Percentiles rank a stretch among this genome's conserved stretches.
phyloP scores from a whole-genome alignment of 768 basidiomycete species.

The Leccinum pellstonianum region DNA sequence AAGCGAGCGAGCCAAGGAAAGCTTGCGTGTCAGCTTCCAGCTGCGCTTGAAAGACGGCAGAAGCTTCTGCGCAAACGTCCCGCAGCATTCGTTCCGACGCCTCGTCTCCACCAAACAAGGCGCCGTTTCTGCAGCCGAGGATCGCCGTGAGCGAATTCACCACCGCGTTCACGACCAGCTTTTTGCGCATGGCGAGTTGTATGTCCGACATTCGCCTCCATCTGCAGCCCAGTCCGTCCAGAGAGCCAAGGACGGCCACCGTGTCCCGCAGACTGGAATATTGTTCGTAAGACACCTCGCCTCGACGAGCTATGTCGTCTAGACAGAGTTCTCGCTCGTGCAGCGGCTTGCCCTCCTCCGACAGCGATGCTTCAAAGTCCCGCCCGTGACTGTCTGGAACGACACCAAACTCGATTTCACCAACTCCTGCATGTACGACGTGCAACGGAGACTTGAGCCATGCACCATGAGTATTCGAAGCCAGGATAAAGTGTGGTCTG shows the following conservation, averaged over 20 bases:
- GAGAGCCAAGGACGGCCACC: conserved; percentile 57
- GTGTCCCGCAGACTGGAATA: conserved; percentile 69
- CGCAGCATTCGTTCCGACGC: conserved; percentile 45
- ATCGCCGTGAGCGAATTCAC: conserved; percentile 88
- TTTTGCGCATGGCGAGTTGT: conserved; percentile 69
- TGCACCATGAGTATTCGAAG: conserved; percentile 79
- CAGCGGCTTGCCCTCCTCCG: conserved; percentile 33
- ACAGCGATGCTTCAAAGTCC: conserved; percentile 59
- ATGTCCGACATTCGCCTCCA: conserved; percentile 69
- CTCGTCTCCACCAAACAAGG: conserved; percentile 49
- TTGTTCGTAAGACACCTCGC: conserved; percentile 36
- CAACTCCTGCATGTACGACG: conserved; percentile 69
- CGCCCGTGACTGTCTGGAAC: conserved; percentile 64
- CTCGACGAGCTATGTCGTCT: conserved; percentile 47
- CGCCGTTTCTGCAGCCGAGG: conserved; percentile 77
- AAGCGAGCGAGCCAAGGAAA: conserved; percentile 25
- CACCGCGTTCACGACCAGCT: conserved; percentile 76
- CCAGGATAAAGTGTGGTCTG: conserved; percentile 85
- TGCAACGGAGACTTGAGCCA: conserved; percentile 52
- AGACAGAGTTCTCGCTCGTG: conserved; percentile 46
- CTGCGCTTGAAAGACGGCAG: conserved; percentile 55
- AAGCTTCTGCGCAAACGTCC: conserved; percentile 71
- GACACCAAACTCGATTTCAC: conserved; percentile 75
- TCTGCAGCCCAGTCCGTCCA: conserved; percentile 53
- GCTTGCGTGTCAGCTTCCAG: conserved; percentile 39